Conservation (phyloP, 805 yeast species). For the Ogataea glucozyma region DNA sequence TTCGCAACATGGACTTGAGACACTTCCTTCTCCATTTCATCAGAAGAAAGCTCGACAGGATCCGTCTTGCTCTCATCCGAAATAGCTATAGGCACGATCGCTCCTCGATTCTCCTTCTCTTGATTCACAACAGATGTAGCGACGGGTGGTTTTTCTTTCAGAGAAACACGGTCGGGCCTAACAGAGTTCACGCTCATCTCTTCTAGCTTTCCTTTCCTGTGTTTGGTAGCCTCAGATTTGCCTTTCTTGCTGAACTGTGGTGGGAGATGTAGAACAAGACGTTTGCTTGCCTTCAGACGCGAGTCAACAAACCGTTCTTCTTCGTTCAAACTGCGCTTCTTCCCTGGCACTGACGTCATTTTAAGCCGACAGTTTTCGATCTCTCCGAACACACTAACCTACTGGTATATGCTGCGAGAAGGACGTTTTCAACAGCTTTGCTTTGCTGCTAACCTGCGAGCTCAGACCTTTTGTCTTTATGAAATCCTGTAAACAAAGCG, state of each 20-base stretch:
- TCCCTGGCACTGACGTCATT: constrained; percentile 17
- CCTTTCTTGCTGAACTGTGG: constrained; percentile 17
- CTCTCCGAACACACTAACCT: too few species aligned
- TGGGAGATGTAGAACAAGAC: constrained; percentile 23
- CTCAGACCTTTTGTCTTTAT: background rate
- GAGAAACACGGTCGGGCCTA: background rate
- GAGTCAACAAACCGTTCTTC: constrained; percentile 18
- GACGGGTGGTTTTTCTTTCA: background rate
- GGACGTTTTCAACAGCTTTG: too few species aligned
- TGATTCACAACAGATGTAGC: background rate
- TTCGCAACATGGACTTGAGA: background rate
- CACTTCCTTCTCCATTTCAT: constrained; percentile 16
- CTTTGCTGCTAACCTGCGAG: background rate
- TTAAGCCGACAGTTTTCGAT: background rate
- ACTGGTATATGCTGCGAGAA: too few species aligned
- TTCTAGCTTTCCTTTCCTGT: constrained; percentile 2
- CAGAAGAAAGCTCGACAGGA: constrained; percentile 11
- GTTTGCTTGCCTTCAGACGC: constrained; percentile 16
- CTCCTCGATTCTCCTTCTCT: constrained; percentile 2
- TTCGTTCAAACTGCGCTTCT: constrained; percentile 18
- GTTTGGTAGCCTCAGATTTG: constrained; percentile 1
- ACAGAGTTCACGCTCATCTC: background rate
- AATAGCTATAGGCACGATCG: background rate
- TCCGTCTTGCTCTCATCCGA: background rate
- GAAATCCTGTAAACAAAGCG: constrained; percentile 7